Percentiles rank a stretch among this genome's conserved stretches.
These are phyloP conservation scores for Boehmeria nivea DNA, from an alignment of 306 rosid genomes.

Conservation along the genomic window DNA sequence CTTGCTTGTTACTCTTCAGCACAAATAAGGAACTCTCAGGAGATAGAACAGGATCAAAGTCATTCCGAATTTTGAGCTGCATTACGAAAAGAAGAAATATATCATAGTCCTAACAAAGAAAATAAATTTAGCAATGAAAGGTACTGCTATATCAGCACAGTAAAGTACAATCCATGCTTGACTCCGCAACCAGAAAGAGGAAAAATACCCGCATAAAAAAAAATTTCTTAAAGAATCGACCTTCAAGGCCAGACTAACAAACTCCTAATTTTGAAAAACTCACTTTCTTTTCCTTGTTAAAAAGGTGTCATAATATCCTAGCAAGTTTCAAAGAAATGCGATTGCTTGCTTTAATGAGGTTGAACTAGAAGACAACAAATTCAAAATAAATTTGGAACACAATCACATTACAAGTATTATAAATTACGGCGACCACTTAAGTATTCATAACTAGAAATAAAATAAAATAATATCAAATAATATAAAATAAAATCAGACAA, in stretches of 20 bases:
- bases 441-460: neutral
- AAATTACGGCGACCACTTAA: neutral
- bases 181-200: neutral
- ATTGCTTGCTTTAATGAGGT: too few relatives aligned
- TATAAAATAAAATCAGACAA: neutral
- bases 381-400: too few relatives aligned
- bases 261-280: too few relatives aligned
- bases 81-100: conserved; percentile 13
- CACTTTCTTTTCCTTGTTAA: too few relatives aligned
- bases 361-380: too few relatives aligned
- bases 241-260: neutral
- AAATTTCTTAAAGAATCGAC: too few relatives aligned
- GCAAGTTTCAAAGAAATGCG: too few relatives aligned
- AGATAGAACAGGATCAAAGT: conserved; percentile 97
- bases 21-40: conserved; percentile 98
- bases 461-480: neutral
- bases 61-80: conserved; percentile 99
- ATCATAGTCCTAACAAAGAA: too few relatives aligned
- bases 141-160: neutral
- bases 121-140: neutral
- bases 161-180: neutral
- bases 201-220: too few relatives aligned
- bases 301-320: too few relatives aligned
- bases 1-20: conserved; percentile 88
- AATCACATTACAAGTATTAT: too few relatives aligned